Evolutionary conservation across 345 rosid genomes (phyloP).

Genomic region (Eucalyptus erythrocorys): DNA sequence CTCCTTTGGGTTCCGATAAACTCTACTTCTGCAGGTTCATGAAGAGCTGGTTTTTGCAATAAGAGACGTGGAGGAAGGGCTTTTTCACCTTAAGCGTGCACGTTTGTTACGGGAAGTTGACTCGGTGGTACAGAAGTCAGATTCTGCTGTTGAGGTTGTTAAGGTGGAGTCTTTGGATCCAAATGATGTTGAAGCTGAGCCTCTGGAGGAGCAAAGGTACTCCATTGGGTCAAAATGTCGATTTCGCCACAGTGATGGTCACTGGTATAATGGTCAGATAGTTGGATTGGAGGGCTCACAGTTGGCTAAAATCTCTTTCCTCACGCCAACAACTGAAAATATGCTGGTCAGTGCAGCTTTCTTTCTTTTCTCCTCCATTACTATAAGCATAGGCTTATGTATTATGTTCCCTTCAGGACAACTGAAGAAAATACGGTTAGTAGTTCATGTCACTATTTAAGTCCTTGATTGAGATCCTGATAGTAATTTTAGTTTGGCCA

Average conservation of each 20-base stretch:
- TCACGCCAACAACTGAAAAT: constrained; percentile 73
- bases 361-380: neutral
- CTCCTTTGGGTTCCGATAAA: neutral
- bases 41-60: constrained; percentile 63
- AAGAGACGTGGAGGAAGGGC: constrained; percentile 75
- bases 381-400: neutral
- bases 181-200: constrained; percentile 34
- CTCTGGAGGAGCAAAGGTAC: constrained; percentile 27
- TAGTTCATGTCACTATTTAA: neutral
- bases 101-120: constrained; percentile 67
- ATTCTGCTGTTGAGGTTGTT: constrained; percentile 13
- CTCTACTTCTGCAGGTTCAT: constrained; percentile 33
- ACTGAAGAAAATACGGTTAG: neutral
- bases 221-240: constrained; percentile 70
- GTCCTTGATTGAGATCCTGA: neutral
- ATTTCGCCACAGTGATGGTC: constrained; percentile 63
- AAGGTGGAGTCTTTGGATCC: constrained; percentile 41
- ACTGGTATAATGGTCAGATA: constrained; percentile 86
- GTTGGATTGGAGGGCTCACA: constrained; percentile 38
- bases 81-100: constrained; percentile 60
- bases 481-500: neutral
- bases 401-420: neutral
- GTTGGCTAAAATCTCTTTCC: constrained; percentile 69
- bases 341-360: constrained; percentile 52
- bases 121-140: constrained; percentile 11